Evolutionary conservation across 257 asterid species (phyloP).

Genomic region (Coffea eugenioides): DNA sequence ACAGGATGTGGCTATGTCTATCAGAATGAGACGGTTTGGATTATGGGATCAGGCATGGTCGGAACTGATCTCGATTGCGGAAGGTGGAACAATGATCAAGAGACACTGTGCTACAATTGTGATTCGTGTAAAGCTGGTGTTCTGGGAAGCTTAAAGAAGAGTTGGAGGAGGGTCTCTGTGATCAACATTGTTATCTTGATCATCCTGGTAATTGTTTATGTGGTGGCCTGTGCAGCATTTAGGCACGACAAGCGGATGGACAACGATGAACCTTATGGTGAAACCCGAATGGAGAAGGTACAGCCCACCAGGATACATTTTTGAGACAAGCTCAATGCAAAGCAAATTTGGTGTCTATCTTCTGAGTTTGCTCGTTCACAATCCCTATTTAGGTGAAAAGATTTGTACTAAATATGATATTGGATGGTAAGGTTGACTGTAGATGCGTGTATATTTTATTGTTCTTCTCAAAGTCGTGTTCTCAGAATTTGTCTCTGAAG

Average conservation of each 20-base stretch:
- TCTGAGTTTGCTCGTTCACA: neutral
- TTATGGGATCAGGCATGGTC: slow-evolving; percentile 29
- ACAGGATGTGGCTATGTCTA: slow-evolving; percentile 65
- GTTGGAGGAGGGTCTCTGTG: slow-evolving; percentile 85
- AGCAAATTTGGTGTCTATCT: slow-evolving; percentile 3
- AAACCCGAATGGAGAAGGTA: slow-evolving; percentile 85
- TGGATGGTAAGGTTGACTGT: neutral
- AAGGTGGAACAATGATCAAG: slow-evolving; percentile 72
- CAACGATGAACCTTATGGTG: slow-evolving; percentile 69
- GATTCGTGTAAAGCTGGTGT: slow-evolving; percentile 91
- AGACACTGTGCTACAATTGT: slow-evolving; percentile 58
- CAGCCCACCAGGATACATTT: slow-evolving; percentile 83
- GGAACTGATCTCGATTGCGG: slow-evolving; percentile 55
- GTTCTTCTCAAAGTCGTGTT: neutral
- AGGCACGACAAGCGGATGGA: slow-evolving; percentile 67
- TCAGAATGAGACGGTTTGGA: slow-evolving; percentile 71
- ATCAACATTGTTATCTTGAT: slow-evolving; percentile 64
- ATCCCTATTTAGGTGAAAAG: neutral
- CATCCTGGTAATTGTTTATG: slow-evolving; percentile 59
- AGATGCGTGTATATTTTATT: neutral
- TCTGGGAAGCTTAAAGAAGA: slow-evolving; percentile 70
- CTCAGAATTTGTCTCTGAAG: neutral
- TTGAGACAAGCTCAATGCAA: slow-evolving; percentile 22
- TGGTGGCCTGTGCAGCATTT: slow-evolving; percentile 63
- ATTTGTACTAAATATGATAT: neutral